phyloP scores from a whole-genome alignment of 805 yeast species.

The Suhomyces kilbournensis region DNA sequence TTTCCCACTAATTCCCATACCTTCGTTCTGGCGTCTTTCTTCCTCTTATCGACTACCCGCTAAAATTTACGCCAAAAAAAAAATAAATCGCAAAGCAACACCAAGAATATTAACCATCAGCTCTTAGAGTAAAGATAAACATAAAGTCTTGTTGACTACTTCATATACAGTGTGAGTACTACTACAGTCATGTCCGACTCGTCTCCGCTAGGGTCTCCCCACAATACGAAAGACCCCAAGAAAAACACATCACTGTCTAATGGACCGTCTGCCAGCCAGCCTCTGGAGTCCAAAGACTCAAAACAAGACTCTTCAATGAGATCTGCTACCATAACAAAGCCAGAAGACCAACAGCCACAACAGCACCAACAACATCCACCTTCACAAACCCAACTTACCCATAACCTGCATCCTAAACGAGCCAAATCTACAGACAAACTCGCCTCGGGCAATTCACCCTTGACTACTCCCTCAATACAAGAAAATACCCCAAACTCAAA shows the following conservation, averaged over 20 bases:
- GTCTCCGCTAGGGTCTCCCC: not conserved
- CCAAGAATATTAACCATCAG: not conserved
- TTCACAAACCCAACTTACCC: not conserved
- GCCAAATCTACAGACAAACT: not conserved
- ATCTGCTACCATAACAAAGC: not conserved
- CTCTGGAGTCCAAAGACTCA: not conserved
- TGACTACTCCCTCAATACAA: not conserved
- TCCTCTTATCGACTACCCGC: constrained; percentile 1
- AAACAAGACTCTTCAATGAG: not conserved
- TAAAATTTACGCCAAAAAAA: not conserved
- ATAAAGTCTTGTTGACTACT: not conserved
- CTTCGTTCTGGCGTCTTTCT: not conserved
- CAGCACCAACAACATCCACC: not conserved
- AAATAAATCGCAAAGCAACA: not conserved
- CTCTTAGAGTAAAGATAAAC: not conserved
- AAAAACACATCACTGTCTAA: not conserved
- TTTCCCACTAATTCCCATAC: not conserved
- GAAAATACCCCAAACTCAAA: not conserved
- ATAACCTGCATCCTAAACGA: not conserved
- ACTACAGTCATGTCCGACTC: not conserved
- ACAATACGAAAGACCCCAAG: not conserved
- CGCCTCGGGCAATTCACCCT: not conserved
- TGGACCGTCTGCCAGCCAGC: not conserved
- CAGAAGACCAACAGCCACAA: not conserved
- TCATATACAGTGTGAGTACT: not conserved